Base-by-base conservation (phyloP, 1,284 basidiomycete genomes). In the Ceratobasidium sp. region DNA sequence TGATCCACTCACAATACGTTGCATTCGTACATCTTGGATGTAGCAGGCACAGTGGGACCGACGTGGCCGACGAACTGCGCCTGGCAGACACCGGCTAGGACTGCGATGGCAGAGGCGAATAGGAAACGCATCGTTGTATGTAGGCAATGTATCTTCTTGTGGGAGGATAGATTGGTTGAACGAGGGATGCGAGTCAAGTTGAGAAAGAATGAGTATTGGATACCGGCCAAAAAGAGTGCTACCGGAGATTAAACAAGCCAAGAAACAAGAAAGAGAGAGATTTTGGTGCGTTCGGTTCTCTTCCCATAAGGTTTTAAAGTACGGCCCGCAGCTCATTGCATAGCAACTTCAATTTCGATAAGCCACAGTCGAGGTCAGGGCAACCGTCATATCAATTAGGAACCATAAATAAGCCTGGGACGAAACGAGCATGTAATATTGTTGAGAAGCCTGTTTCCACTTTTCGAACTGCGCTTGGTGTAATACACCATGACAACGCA, bases 11-110 rank as follows among this genome's bases (percentile, higher is more conserved):
- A 69, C 66, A 69, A 30, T 30, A 69, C 66, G 30, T 69, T 69
- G 54, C 66, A 69, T 41, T 69, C 66, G 18, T 57, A 69, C 52
- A 58, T 69, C 54, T 69, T 69, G 52, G 66, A 69, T 69, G 66
- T 47, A 32, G 54, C 52, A 35, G 66, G 52, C n/a, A 58, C 66
- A 44, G 66, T 57, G 2, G 66, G 66, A 13, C 66, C 66, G 41
- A 69, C 66, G 21, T 47, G 66, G 52, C 66, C 66, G 38, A 44
- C 14, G 43, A 57, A 23, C 66, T 69, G 66, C 41, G 66, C 66
- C 66, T 69, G 66, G 52, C 66, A 69, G 52, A 69, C 30, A 46
- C 52, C 54, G 26, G 54, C 54, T 41, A 69, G 21, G 30, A 69
- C 13, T 57, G 43, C 66, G n/a, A 58, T 11, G 18, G 18, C 66